Percentiles rank a stretch among this genome's conserved stretches.
Evolutionary conservation across 805 yeast species (phyloP).

Genomic region (Schwanniomyces vanrijiae): DNA sequence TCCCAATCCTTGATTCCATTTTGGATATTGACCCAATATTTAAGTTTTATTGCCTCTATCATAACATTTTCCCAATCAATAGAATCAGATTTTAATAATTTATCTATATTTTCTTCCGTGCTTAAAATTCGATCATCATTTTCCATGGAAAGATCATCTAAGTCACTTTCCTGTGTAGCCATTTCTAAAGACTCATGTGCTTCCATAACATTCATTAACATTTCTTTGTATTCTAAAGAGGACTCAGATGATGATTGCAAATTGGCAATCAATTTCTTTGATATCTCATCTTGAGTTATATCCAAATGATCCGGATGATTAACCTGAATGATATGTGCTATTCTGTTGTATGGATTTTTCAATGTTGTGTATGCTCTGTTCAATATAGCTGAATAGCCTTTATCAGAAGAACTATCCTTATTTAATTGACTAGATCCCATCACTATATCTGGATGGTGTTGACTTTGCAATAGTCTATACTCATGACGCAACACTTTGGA

Average conservation of each 20-base stretch:
- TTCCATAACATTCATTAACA: constrained; percentile 77
- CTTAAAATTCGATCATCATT: constrained; percentile 56
- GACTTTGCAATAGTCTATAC: constrained; percentile 69
- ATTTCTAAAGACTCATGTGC: constrained; percentile 81
- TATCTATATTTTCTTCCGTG: constrained; percentile 45
- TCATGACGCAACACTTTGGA: constrained; percentile 63
- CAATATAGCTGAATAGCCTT: constrained; percentile 49
- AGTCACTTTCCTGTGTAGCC: constrained; percentile 58
- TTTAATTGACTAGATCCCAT: constrained; percentile 22
- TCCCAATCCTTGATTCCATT: constrained; percentile 78
- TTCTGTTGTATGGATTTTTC: constrained; percentile 64
- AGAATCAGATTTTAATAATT: constrained; percentile 41
- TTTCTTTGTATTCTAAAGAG: constrained; percentile 45
- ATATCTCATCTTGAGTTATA: constrained; percentile 56
- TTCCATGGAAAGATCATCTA: constrained; percentile 49
- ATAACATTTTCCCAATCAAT: constrained; percentile 59
- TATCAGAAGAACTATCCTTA: constrained; percentile 18
- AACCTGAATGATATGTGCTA: constrained; percentile 35
- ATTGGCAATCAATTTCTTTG: constrained; percentile 42
- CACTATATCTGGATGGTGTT: constrained; percentile 77
- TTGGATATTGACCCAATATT: constrained; percentile 81
- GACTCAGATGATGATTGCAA: constrained; percentile 33
- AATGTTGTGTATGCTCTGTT: constrained; percentile 79
- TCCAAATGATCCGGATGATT: constrained; percentile 46
- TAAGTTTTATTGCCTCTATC: constrained; percentile 65